A percentile compares a stretch with the other conserved stretches of the same genome.
These are phyloP conservation scores for Cicer pinnatifidum DNA, from an alignment of 306 rosid species.

Conservation along the genomic window DNA sequence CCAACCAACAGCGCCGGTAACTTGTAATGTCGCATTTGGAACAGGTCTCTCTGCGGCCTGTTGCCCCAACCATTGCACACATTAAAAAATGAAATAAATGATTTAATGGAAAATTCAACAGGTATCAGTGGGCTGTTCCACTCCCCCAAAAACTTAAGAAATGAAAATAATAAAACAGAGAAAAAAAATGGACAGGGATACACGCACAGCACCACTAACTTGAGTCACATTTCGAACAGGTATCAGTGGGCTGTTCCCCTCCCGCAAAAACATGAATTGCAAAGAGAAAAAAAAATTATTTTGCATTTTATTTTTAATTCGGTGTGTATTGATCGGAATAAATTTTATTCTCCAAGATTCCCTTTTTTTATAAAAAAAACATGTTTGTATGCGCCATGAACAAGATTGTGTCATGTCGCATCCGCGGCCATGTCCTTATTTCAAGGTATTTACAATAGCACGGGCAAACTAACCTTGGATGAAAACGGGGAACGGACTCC, in stretches of 20 bases:
- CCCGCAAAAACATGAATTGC: slow-evolving; percentile 7
- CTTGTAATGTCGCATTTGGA: slow-evolving; percentile 95
- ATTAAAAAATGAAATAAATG: slow-evolving; percentile 29
- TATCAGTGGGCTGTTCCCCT: background rate
- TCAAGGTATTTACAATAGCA: slow-evolving; percentile 32
- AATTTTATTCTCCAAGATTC: slow-evolving; percentile 28
- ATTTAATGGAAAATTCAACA: slow-evolving; percentile 12
- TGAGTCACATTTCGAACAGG: slow-evolving; percentile 16
- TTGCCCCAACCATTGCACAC: slow-evolving; percentile 25
- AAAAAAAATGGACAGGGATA: background rate
- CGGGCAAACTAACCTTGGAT: slow-evolving; percentile 73
- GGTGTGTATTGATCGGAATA: background rate
- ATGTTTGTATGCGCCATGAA: slow-evolving; percentile 9
- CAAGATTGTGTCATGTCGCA: slow-evolving; percentile 11
- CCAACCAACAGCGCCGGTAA: slow-evolving; percentile 97
- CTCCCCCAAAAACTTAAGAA: background rate
- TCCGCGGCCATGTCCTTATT: slow-evolving; percentile 3
- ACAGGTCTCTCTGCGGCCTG: slow-evolving; percentile 80
- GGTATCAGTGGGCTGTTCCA: too few species aligned
- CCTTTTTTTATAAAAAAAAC: background rate
- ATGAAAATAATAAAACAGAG: background rate
- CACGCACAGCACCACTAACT: background rate
- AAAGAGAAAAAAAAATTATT: background rate
- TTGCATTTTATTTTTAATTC: background rate
- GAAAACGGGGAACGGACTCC: slow-evolving; percentile 99